Conservation (phyloP, 2,329 filamentous ascomycete species). For the Xenoacremonium recifei region DNA sequence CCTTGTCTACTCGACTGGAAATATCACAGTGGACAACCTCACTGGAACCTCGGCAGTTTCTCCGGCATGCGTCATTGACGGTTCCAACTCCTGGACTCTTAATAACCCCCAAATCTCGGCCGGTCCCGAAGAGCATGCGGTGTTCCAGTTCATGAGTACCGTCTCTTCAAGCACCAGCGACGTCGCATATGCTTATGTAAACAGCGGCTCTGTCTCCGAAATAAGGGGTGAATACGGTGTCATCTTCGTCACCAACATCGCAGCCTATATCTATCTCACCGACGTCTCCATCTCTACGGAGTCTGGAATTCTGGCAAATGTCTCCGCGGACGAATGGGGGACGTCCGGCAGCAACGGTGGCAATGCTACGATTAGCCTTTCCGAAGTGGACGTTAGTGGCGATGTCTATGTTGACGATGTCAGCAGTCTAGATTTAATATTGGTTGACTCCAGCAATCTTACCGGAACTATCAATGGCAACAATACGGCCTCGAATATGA, state of each 20-base stretch:
- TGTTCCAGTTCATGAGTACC: slow-evolving; percentile 10
- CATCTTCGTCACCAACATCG: slow-evolving; percentile 5
- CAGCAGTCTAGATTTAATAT: too few species aligned
- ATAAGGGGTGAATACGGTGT: slow-evolving; percentile 3
- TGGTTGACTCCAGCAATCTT: too few species aligned
- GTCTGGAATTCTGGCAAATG: slow-evolving; percentile 6
- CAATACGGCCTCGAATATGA: too few species aligned
- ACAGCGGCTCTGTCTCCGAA: slow-evolving; percentile 5
- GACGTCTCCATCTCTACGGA: slow-evolving; percentile 3
- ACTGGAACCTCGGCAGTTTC: too few species aligned
- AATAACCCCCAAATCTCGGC: too few species aligned
- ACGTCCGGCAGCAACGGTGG: slow-evolving; percentile 7
- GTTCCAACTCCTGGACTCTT: too few species aligned
- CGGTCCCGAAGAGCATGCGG: slow-evolving; percentile 4
- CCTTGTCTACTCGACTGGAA: too few species aligned
- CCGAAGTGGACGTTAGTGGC: too few species aligned
- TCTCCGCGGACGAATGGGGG: slow-evolving; percentile 7
- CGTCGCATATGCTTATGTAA: slow-evolving; percentile 5
- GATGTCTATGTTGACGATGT: too few species aligned
- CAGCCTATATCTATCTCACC: slow-evolving; percentile 4
- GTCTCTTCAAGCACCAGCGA: neutral
- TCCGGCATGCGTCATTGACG: too few species aligned
- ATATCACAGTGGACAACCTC: too few species aligned
- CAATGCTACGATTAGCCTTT: slow-evolving; percentile 1
- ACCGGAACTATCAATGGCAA: too few species aligned